Base-by-base conservation (phyloP, 768 basidiomycete genomes). In the Rhodosporidiobolus odoratus region DNA sequence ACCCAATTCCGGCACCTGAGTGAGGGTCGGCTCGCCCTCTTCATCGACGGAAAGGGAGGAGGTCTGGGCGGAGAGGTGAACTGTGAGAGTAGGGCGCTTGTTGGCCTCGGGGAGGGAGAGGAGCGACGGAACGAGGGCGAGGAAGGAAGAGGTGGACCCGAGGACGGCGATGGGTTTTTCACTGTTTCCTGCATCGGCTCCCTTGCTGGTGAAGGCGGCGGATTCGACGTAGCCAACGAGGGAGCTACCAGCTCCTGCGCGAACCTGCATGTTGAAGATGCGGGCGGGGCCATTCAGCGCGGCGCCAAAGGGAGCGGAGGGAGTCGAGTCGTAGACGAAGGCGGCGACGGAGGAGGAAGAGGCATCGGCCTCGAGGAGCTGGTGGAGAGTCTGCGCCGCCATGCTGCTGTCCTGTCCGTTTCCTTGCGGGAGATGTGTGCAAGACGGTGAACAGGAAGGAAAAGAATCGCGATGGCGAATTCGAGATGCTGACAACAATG, bases 111-210 rank as follows among this genome's bases (percentile, higher is more conserved):
- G 90, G 4, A 96, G 81, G 77, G 87, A 80, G n/a, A 84, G 78
- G 62, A 99, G 85, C 7, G 89, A 87, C 13, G 89, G 85, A 1
- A 88, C 84, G 89, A 98, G 92, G 68, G 86, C 83, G 13, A 88
- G 86, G 53, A 98, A 83, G 4, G 94, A 92, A n/a, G 81, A 82
- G 0, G 91, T 88, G 0, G 92, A 89, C 6, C 90, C 91, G 79
- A 82, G 80, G 21, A 81, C 78, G n/a, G 77, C 72, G 68, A 81
- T 68, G 58, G 76, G 75, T 37, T 78, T 78, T 48, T 57, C 38
- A 52, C 65, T 65, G 8, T 3, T 32, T 7, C 19, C 54, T 41
- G 23, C 58, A 40, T 81, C 82, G 7, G 84, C 83, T 71, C 90
- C 87, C 74, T 83, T 84, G 78, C 88, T 90, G 23, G 90, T 86